A percentile compares a stretch with the other conserved stretches of the same genome.
Evolutionary conservation across 2,329 filamentous ascomycete species (phyloP).

Genomic region (Paecilomyces variotii): DNA sequence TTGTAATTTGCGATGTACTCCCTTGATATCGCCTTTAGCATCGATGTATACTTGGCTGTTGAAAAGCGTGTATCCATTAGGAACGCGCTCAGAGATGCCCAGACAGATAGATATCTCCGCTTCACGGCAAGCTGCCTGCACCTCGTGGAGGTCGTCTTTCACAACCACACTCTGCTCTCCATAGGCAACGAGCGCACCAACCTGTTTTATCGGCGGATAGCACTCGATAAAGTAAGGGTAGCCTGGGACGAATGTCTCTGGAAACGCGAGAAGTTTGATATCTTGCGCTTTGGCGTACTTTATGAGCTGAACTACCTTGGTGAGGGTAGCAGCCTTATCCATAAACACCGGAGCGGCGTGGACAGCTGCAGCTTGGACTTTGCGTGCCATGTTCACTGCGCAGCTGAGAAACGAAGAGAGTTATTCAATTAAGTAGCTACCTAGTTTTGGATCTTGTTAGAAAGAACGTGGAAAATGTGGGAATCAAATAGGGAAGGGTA

Average conservation of each 20-base stretch:
- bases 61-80: conserved; percentile 25
- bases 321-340: conserved; percentile 27
- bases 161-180: conserved; percentile 28
- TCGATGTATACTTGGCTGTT: conserved; percentile 29
- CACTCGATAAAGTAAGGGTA: conserved; percentile 31
- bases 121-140: conserved; percentile 25
- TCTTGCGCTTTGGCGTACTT: conserved; percentile 22
- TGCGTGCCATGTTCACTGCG: conserved; percentile 2
- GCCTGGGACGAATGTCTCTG: conserved; percentile 29
- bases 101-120: conserved; percentile 24
- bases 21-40: conserved; percentile 23
- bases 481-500: no score
- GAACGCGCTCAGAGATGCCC: conserved; percentile 26
- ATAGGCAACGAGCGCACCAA: conserved; percentile 23
- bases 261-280: conserved; percentile 27
- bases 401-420: neutral
- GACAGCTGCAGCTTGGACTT: conserved; percentile 28
- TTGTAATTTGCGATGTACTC: conserved; percentile 31
- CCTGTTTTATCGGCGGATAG: conserved; percentile 28
- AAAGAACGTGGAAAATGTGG: no score
- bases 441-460: no score
- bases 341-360: conserved; percentile 31
- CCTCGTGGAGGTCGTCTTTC: conserved; percentile 21
- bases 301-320: conserved; percentile 24
- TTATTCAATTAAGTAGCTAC: no score